Evolutionary conservation across 2,329 filamentous ascomycete species (phyloP).

Genomic region (Taxawa tesnikishii): DNA sequence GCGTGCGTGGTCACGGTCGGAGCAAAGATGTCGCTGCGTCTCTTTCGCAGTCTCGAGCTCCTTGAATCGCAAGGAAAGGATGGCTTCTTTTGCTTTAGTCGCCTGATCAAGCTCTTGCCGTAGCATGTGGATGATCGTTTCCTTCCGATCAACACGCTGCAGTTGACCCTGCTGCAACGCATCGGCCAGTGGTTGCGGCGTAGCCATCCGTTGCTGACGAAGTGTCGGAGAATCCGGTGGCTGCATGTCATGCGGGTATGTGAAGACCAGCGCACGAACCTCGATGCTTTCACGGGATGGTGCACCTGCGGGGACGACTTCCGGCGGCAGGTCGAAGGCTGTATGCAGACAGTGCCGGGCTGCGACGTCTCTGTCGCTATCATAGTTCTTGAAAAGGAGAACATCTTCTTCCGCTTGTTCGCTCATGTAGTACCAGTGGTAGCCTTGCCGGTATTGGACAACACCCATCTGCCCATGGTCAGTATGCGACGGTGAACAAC

Average conservation of each 20-base stretch:
- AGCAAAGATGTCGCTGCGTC: slow-evolving; percentile 3
- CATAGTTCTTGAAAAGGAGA: slow-evolving; percentile 16
- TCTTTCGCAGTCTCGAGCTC: slow-evolving; percentile 11
- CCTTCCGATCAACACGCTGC: slow-evolving; percentile 11
- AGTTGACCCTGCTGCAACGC: slow-evolving; percentile 10
- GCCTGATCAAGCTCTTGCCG: slow-evolving; percentile 14
- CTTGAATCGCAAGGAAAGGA: slow-evolving; percentile 10
- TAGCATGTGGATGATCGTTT: slow-evolving; percentile 11
- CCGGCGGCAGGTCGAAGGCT: slow-evolving; percentile 14
- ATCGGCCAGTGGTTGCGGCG: slow-evolving; percentile 10
- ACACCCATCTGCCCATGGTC: too few relatives aligned
- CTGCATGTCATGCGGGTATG: slow-evolving; percentile 8
- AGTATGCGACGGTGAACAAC: too few relatives aligned
- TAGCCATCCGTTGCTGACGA: neutral
- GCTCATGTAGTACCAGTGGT: slow-evolving; percentile 17
- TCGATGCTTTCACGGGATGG: slow-evolving; percentile 16
- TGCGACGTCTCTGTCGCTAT: slow-evolving; percentile 10
- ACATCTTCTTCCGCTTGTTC: slow-evolving; percentile 13
- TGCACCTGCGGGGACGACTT: slow-evolving; percentile 7
- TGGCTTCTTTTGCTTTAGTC: slow-evolving; percentile 13
- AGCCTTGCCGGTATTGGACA: slow-evolving; percentile 14
- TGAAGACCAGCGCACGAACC: slow-evolving; percentile 16
- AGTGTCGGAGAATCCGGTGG: neutral
- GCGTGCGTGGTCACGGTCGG: slow-evolving; percentile 8
- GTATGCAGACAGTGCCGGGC: slow-evolving; percentile 13